Base-by-base conservation (phyloP, 2,329 filamentous ascomycete species). In the Penicillium sp. region DNA sequence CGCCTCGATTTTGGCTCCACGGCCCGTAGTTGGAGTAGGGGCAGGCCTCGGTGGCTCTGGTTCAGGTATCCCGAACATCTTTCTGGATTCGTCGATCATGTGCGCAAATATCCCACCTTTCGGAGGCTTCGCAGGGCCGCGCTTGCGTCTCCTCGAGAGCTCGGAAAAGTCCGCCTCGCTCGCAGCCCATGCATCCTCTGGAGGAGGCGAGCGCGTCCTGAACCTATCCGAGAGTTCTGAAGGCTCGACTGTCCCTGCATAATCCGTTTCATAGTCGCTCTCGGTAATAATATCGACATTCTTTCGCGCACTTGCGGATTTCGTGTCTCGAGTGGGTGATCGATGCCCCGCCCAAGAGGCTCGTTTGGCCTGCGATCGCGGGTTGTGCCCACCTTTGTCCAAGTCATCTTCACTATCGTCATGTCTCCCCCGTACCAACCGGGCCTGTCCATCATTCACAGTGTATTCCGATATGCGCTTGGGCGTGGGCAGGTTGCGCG, bases 1-100 rank as follows among this genome's bases (percentile, higher is more conserved):
- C 41, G 80, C 79, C 64, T 84, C 79, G 22, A 86, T 77, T 40
- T 80, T 80, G 44, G 75, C 74, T 12, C 76, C 70, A 38, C 75
- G 75, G 16, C 60, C 60, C 13, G 59, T 60, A 9, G 56, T 53
- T n/a, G 64, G 63, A 10, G 72, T 68, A n/a, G 72, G 72, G 29
- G 71, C 67, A 18, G 72, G 72, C 41, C 66, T 64, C 1, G 72
- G 66, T 11, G 64, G 59, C 25, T 69, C 58, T 13, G 63, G 54
- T 42, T 72, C 71, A 4, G 69, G 66, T 47, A 70, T 70, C n/a
- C 64, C 62, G 52, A 77, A 74, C 54, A 74, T 70, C 50, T 73
- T 76, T 49, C 64, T 71, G 2, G 72, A 72, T 42, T 74, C 72
- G 29, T 69, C 70, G 29, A 73, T 59, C 50, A 75, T 72, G 39